Conservation (phyloP, 2,329 filamentous ascomycete species). For the Catunica adiposa region DNA sequence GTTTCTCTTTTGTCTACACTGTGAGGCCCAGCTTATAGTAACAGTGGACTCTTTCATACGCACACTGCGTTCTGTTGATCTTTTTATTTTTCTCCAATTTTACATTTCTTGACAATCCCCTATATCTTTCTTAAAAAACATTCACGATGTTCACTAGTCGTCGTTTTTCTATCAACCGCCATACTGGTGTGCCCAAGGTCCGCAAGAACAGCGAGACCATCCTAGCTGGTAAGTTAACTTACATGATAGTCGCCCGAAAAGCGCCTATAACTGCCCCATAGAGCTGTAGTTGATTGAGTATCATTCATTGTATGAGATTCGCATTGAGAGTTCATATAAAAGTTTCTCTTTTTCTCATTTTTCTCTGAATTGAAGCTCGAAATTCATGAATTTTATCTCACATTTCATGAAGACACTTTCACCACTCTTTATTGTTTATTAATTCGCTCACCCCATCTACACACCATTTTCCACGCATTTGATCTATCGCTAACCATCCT, state of each 20-base stretch:
- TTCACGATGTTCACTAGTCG: constrained; percentile 34
- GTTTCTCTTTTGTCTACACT: not conserved
- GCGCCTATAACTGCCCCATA: constrained; percentile 3
- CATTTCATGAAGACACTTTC: not conserved
- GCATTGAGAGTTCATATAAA: not conserved
- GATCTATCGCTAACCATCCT: not conserved
- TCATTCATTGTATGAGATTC: not conserved
- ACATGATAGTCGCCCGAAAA: not conserved
- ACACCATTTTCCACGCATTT: not conserved
- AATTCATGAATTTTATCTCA: not conserved
- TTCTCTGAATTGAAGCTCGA: not conserved
- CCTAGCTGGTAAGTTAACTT: constrained; percentile 10
- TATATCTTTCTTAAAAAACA: not conserved
- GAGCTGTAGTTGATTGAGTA: not conserved
- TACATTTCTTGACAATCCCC: not conserved
- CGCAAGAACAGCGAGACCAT: constrained; percentile 14
- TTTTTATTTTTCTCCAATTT: not conserved
- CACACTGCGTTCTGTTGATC: not conserved
- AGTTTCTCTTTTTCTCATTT: not conserved
- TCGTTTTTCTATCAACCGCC: constrained; percentile 49
- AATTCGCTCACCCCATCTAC: not conserved
- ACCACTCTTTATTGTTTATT: not conserved
- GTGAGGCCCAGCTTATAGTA: not conserved
- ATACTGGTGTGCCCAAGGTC: constrained; percentile 42
- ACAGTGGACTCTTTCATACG: not conserved